These are phyloP conservation scores for Solanum stenotomum DNA, from an alignment of 257 asterid genomes.

Conservation along the genomic window DNA sequence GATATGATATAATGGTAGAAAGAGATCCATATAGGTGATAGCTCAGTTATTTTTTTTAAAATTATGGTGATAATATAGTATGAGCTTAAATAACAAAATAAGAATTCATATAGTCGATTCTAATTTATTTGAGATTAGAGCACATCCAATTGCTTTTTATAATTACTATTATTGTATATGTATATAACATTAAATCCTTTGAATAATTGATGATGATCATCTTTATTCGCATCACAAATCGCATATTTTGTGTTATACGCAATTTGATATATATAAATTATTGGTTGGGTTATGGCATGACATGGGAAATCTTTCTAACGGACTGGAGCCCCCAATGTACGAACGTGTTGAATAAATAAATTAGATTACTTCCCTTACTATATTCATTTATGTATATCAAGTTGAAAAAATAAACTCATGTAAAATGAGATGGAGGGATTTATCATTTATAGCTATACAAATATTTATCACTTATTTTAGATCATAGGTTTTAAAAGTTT, in stretches of 20 bases:
- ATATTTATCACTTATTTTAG: too few relatives aligned
- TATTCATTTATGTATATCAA: background rate
- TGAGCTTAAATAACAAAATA: background rate
- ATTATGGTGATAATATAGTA: background rate
- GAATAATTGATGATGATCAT: background rate
- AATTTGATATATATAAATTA: background rate
- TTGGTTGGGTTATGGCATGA: background rate
- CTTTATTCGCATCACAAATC: background rate
- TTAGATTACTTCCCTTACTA: background rate
- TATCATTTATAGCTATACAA: too few relatives aligned
- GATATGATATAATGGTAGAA: background rate
- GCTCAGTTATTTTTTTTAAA: background rate
- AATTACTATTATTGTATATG: background rate
- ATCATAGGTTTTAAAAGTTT: too few relatives aligned
- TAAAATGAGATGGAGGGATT: background rate
- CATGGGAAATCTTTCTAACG: background rate
- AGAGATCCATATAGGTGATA: background rate
- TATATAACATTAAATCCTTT: background rate
- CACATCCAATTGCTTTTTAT: background rate
- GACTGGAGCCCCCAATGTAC: background rate
- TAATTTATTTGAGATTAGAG: background rate
- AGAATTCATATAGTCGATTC: background rate
- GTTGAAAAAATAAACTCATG: background rate
- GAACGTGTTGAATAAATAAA: background rate
- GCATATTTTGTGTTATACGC: background rate